phyloP scores from a whole-genome alignment of 2,329 filamentous ascomycete species.

The Piedraia hortae region DNA sequence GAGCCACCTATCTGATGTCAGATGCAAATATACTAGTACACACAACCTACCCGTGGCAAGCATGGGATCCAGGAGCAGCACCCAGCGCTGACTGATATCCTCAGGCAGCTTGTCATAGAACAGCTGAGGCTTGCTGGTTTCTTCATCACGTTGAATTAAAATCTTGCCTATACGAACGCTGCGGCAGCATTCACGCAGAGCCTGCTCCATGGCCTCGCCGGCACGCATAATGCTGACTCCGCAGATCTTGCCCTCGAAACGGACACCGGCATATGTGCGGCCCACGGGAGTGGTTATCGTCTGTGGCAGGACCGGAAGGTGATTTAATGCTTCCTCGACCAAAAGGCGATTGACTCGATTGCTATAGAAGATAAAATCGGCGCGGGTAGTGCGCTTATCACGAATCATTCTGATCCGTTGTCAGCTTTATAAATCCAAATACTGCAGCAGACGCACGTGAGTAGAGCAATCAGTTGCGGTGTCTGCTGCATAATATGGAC shows the following conservation, averaged over 20 bases:
- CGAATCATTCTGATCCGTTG: constrained; percentile 52
- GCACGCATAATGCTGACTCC: constrained; percentile 97
- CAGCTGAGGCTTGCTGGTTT: constrained; percentile 69
- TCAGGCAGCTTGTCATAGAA: constrained; percentile 96
- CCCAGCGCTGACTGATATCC: constrained; percentile 82
- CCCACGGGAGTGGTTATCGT: constrained; percentile 78
- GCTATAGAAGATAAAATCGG: constrained; percentile 97
- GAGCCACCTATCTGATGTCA: constrained; percentile 61
- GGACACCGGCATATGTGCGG: constrained; percentile 63
- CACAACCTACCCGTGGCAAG: constrained; percentile 56
- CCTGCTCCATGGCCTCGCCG: constrained; percentile 96
- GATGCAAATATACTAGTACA: no score
- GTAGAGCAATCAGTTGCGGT: constrained; percentile 81
- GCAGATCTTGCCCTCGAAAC: constrained; percentile 94
- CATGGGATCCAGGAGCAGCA: constrained; percentile 90
- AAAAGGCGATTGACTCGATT: constrained; percentile 92
- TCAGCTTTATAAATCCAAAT: no score
- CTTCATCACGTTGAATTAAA: constrained; percentile 87
- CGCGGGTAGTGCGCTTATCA: constrained; percentile 64
- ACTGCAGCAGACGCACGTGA: constrained; percentile 44
- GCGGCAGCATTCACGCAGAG: constrained; percentile 79
- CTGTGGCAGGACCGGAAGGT: constrained; percentile 73
- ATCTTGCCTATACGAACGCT: constrained; percentile 98
- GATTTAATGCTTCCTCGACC: constrained; percentile 91
- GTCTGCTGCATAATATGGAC: constrained; percentile 79